These are phyloP conservation scores for Talaromyces liani DNA, from an alignment of 495 filamentous ascomycete species.

Conservation along the genomic window DNA sequence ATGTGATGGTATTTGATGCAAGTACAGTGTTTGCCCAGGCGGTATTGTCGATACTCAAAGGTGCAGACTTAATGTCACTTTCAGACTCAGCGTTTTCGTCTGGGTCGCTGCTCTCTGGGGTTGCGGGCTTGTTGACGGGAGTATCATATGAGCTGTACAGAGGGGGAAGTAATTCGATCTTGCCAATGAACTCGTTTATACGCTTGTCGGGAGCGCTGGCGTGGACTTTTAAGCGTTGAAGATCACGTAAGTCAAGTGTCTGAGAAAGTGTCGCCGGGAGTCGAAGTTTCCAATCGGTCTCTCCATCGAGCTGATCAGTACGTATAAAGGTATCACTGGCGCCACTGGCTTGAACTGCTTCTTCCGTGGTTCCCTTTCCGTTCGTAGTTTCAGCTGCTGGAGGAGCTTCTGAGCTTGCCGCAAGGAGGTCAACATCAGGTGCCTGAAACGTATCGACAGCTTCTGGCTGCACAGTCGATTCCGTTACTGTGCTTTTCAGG, in stretches of 20 bases:
- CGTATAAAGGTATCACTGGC: conserved; percentile 91
- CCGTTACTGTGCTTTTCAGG: conserved; percentile 58
- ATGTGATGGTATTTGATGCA: conserved; percentile 79
- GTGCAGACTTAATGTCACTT: conserved; percentile 43
- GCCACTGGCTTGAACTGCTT: conserved; percentile 18
- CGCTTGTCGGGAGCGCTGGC: conserved; percentile 84
- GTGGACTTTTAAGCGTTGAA: conserved; percentile 66
- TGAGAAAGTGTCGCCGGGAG: conserved; percentile 81
- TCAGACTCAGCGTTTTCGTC: conserved; percentile 13
- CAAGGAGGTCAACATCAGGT: conserved; percentile 4
- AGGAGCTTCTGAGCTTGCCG: background rate
- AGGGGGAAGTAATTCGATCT: conserved; percentile 54
- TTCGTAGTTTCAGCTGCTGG: conserved; percentile 1
- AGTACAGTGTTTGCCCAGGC: conserved; percentile 98
- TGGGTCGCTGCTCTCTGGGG: conserved; percentile 18
- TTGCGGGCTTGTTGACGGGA: conserved; percentile 36
- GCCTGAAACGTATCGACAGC: background rate
- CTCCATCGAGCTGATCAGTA: conserved; percentile 95
- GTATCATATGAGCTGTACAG: conserved; percentile 28
- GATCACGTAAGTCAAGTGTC: conserved; percentile 54
- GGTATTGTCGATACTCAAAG: conserved; percentile 92
- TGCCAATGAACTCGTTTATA: conserved; percentile 90
- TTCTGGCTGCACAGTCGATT: conserved; percentile 23
- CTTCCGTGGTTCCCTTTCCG: conserved; percentile 8
- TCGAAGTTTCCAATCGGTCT: conserved; percentile 98